Percentiles rank a stretch among this genome's conserved stretches.
Evolutionary conservation across 805 yeast species (phyloP).

Genomic region (Wickerhamomyces silvicola): DNA sequence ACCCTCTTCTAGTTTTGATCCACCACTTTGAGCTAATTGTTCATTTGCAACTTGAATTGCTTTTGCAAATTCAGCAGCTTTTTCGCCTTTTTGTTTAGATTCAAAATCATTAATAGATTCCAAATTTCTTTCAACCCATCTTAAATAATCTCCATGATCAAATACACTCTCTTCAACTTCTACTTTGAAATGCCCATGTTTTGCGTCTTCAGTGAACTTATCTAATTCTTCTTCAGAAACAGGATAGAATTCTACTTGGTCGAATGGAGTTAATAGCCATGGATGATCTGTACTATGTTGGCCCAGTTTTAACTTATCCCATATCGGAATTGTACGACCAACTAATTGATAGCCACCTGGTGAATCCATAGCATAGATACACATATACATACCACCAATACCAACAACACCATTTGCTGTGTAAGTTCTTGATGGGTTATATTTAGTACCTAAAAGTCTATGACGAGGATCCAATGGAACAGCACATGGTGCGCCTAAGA

Average conservation of each 20-base stretch:
- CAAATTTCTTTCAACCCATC: conserved; percentile 70
- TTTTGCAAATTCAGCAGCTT: conserved; percentile 77
- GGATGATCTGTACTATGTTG: conserved; percentile 59
- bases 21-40: conserved; percentile 54
- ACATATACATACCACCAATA: conserved; percentile 98
- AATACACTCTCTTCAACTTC: conserved; percentile 73
- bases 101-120: conserved; percentile 68
- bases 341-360: conserved; percentile 98
- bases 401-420: conserved; percentile 98
- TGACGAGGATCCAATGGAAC: conserved; percentile 97
- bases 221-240: conserved; percentile 83
- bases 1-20: conserved; percentile 35
- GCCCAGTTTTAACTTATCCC: conserved; percentile 89
- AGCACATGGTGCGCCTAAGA: conserved; percentile 97
- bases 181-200: conserved; percentile 74
- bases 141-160: conserved; percentile 70
- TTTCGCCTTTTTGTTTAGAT: conserved; percentile 67
- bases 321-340: conserved; percentile 94
- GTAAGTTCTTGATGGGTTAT: conserved; percentile 92
- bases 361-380: conserved; percentile 90
- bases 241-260: conserved; percentile 91
- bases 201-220: conserved; percentile 58
- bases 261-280: conserved; percentile 90
- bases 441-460: conserved; percentile 84
- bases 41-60: conserved; percentile 77